phyloP scores from a whole-genome alignment of 2,329 filamentous ascomycete species.

The Dryadomyces quercus-mongolicae region DNA sequence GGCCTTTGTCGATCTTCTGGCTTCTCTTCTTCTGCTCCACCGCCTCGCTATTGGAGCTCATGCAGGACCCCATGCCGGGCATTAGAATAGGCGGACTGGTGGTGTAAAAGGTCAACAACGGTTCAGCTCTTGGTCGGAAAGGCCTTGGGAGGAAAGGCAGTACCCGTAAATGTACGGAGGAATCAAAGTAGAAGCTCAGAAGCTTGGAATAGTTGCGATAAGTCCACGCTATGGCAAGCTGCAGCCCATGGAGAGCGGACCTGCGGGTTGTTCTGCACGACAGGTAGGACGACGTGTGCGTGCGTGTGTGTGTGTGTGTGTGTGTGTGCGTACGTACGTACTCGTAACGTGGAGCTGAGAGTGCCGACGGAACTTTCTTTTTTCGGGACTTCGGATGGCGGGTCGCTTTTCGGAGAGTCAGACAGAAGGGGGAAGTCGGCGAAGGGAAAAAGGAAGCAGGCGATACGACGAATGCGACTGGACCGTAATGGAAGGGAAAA shows the following conservation, averaged over 20 bases:
- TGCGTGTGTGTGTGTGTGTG: background rate
- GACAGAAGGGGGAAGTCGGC: background rate
- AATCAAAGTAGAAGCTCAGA: too few species aligned
- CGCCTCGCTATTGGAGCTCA: slow-evolving; percentile 80
- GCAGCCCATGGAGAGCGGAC: background rate
- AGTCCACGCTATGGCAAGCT: background rate
- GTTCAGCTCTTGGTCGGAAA: background rate
- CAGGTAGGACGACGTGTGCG: background rate
- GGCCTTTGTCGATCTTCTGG: slow-evolving; percentile 83
- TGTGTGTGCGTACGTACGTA: background rate
- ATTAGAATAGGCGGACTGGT: background rate
- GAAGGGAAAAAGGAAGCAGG: background rate
- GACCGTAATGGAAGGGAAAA: too few species aligned
- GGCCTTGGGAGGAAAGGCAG: too few species aligned
- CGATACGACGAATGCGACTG: background rate
- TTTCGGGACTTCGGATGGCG: background rate
- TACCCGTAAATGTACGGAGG: too few species aligned
- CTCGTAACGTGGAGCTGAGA: background rate
- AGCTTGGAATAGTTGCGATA: too few species aligned
- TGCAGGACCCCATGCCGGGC: slow-evolving; percentile 71
- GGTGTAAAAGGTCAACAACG: background rate
- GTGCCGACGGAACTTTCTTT: background rate
- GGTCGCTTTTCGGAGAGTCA: background rate
- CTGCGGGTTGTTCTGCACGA: background rate
- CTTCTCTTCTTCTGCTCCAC: slow-evolving; percentile 91